Evolutionary conservation across 1,284 basidiomycete genomes (phyloP), one percentile per base, ranked within the genome.

Genomic region (Melanopsichium pennsylvanicum): DNA sequence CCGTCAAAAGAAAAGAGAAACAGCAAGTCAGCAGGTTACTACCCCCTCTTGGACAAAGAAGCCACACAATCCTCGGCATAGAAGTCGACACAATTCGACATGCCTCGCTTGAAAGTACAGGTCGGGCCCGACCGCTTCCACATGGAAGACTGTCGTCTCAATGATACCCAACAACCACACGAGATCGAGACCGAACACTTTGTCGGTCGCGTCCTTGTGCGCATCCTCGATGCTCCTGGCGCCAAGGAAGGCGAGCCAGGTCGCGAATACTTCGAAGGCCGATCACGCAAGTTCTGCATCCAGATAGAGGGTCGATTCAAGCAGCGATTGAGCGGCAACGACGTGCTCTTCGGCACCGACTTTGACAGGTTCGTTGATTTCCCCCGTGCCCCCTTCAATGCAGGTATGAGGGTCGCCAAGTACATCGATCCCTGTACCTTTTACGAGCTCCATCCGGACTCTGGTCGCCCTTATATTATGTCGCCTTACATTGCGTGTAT

Each of bases 221-320:
- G 81, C 21, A 79, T 83, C 62, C 48, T 74, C 26, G 79, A 83
- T 47, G 82, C 82, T 31, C 66, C 69, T 9, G 82, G 82, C 56
- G 71, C 81, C 49, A 21, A 63, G 38, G 16, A 59, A 31, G 73
- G 76, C 42, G 72, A 80, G 37, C 55, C 68, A 11, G 78, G 76
- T 7, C 54, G 72, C 12, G 76, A 80, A 29, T 80, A 80, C 61
- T 80, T 80, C 19, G 41, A 59, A 42, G 81, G 80, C 7, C 69
- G 83, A 13, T 74, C 73, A 2, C 62, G 83, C 36, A 79, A 79
- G 42, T 83, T 83, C 44, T 80, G 78, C 49, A 83, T 83, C 46
- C 76, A 83, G 50, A 82, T 83, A 57, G 82, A 83, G 48, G 83
- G 83, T 7, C 70, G 81, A 11, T 83, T 83, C 76, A 82, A 82